phyloP scores from a whole-genome alignment of 2,329 filamentous ascomycete species.

The Penicillium sp. region DNA sequence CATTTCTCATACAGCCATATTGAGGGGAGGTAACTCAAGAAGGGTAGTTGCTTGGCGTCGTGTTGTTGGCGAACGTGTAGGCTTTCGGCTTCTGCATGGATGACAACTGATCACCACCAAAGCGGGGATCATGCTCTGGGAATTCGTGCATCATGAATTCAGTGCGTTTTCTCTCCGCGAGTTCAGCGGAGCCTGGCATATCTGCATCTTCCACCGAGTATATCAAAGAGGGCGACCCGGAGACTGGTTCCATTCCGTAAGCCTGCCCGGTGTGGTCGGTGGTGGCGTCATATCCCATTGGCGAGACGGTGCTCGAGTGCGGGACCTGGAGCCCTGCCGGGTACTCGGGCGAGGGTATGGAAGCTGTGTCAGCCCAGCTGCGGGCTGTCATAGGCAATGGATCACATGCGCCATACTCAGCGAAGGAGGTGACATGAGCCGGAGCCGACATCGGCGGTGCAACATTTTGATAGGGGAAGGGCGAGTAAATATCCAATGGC shows the following conservation, averaged over 20 bases:
- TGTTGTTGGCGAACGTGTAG: slow-evolving; percentile 44
- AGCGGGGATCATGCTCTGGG: slow-evolving; percentile 42
- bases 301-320: slow-evolving; percentile 36
- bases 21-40: slow-evolving; percentile 24
- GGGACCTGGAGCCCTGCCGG: slow-evolving; percentile 34
- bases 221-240: slow-evolving; percentile 33
- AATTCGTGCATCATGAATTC: slow-evolving; percentile 47
- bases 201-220: slow-evolving; percentile 33
- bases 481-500: slow-evolving; percentile 41
- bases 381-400: slow-evolving; percentile 38
- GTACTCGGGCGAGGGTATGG: slow-evolving; percentile 44
- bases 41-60: slow-evolving; percentile 41
- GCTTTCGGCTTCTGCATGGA: slow-evolving; percentile 40
- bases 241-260: slow-evolving; percentile 29
- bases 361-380: slow-evolving; percentile 41
- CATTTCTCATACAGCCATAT: slow-evolving; percentile 27
- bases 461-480: slow-evolving; percentile 37
- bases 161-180: slow-evolving; percentile 33
- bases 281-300: slow-evolving; percentile 39
- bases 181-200: slow-evolving; percentile 24
- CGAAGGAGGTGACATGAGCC: slow-evolving; percentile 43
- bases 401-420: slow-evolving; percentile 41
- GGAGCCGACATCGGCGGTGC: slow-evolving; percentile 44
- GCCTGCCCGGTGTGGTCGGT: slow-evolving; percentile 28
- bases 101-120: slow-evolving; percentile 42